Base-by-base conservation (phyloP, 78 protist genomes). In the Polysphondylium violaceum region DNA sequence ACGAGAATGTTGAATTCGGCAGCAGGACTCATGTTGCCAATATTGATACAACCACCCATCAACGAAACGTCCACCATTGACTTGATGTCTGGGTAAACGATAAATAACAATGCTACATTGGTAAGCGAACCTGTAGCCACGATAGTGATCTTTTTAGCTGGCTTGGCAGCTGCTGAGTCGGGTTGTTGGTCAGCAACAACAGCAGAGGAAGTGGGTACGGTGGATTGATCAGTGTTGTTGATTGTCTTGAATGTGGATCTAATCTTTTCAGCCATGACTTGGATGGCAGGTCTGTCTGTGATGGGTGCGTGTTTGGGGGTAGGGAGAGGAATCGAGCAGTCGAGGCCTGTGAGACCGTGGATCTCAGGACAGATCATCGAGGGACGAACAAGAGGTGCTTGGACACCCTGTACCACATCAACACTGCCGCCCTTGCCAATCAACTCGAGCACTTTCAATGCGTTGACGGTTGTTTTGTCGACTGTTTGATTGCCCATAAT, bases 401-500 rank as follows among this genome's bases (percentile, higher is more conserved):
- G 68, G n/a, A 60, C 72, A 23, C 95, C 95, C 27, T 93, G 86
- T 3, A 92, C 86, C 21, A 71, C 75, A 40, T 72, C 93, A 41
- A 67, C 23, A 44, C 41, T 19, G 25, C 36, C 36, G 7, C 40
- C 16, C 9, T 47, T 12, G 7, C 96, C 97, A 31, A 83, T 35
- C 3, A 94, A n/a, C 7, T 29, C 74, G 7, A 76, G 64, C 0
- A 77, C 86, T n/a, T 53, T 74, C 11, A 73, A 25, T 43, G 97
- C 98, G 61, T 97, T 97, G 5, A 29, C 41, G 1, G 97, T 95
- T 1, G 95, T 88, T 53, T 97, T 97, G 21, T 95, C 97, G 17
- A 95, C 88, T 4, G 96, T 95, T 68, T 97, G 98, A 72, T 97
- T 97, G 11, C 98, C 98, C 33, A 41, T 72, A n/a, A 94, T 95